These are phyloP conservation scores for Kokia cookei DNA, from an alignment of 441 rosid genomes.

Conservation along the genomic window DNA sequence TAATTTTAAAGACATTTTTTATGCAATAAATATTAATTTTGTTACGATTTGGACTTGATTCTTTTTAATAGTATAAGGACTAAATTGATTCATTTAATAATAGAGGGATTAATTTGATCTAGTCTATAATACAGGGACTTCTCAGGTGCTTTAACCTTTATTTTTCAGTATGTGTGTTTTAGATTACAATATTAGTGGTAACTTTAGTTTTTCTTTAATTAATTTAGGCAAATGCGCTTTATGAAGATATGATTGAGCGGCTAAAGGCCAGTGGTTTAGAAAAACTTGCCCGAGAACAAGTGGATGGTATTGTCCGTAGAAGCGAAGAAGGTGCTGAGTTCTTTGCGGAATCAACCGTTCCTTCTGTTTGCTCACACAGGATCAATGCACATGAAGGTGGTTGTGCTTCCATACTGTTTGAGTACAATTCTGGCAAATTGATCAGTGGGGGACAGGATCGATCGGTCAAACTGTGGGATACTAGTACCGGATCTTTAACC, in stretches of 20 bases:
- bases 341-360: constrained; percentile 65
- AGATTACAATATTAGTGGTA: background rate
- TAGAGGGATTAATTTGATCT: background rate
- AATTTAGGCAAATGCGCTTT: constrained; percentile 73
- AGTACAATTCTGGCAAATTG: constrained; percentile 66
- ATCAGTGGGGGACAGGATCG: constrained; percentile 86
- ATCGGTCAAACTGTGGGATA: constrained; percentile 84
- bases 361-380: constrained; percentile 66
- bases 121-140: too few species aligned
- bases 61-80: too few species aligned
- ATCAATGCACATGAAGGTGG: constrained; percentile 92
- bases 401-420: constrained; percentile 75
- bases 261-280: constrained; percentile 86
- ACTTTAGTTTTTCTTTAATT: constrained; percentile 5
- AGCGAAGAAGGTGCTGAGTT: constrained; percentile 87
- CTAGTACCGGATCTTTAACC: constrained; percentile 55
- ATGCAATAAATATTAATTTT: too few species aligned
- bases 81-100: background rate
- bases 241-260: constrained; percentile 81
- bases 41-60: too few species aligned
- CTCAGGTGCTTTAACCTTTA: background rate
- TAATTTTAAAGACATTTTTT: too few species aligned
- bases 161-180: background rate
- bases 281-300: constrained; percentile 84
- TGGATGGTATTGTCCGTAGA: constrained; percentile 90